Conservation (phyloP, 129 eudicot species). For the Centella asiatica region DNA sequence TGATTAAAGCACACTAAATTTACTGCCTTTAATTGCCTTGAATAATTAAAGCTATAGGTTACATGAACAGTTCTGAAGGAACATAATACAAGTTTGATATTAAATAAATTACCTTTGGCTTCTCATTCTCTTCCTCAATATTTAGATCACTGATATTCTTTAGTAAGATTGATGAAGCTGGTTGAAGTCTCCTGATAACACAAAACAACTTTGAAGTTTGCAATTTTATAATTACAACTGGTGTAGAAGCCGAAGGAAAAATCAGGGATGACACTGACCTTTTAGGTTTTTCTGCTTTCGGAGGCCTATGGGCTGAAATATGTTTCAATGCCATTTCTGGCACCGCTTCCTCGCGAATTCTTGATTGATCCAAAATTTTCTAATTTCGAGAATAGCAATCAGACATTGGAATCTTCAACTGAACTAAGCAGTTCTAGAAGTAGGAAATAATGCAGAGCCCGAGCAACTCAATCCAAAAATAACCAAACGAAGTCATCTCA, state of each 20-base stretch:
- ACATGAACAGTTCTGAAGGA: not conserved
- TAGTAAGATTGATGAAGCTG: slow-evolving; percentile 71
- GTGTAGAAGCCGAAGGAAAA: not conserved
- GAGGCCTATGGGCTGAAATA: not conserved
- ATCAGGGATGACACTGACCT: not conserved
- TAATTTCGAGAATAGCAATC: not conserved
- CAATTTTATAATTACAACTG: not conserved
- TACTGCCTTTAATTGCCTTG: not conserved
- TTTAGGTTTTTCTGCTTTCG: slow-evolving; percentile 1
- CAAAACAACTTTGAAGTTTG: not conserved
- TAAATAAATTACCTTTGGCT: slow-evolving; percentile 42
- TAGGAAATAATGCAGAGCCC: not conserved
- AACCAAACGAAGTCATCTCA: not conserved
- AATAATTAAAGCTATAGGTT: not conserved
- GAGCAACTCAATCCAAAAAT: not conserved
- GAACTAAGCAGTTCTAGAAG: not conserved
- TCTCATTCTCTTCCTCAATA: slow-evolving; percentile 39
- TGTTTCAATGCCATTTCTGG: not conserved
- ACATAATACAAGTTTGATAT: not conserved
- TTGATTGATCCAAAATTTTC: slow-evolving; percentile 1
- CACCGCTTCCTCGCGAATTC: not conserved
- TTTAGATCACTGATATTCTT: slow-evolving; percentile 40
- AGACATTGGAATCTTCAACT: not conserved
- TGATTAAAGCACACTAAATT: not conserved
- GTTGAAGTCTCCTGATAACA: slow-evolving; percentile 60